Conservation (phyloP, 176 grass and related monocot species). For the Eleusine coracana region DNA sequence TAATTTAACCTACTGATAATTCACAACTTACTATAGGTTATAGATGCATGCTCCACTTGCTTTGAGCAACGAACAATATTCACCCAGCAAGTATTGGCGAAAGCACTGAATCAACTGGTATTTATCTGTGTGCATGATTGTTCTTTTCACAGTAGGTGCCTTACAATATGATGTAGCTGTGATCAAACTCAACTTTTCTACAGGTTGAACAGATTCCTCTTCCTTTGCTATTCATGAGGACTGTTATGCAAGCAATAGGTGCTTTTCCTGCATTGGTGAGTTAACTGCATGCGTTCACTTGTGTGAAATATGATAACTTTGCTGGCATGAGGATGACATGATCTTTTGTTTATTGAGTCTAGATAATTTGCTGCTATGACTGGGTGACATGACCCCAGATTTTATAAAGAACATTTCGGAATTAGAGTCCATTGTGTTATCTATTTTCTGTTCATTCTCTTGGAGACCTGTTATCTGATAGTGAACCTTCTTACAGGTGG, state of each 20-base stretch:
- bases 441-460: not conserved
- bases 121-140: slow-evolving; percentile 38
- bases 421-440: slow-evolving; percentile 2
- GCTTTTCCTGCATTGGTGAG: slow-evolving; percentile 89
- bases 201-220: slow-evolving; percentile 99
- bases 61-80: slow-evolving; percentile 84
- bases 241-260: slow-evolving; percentile 89
- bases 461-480: slow-evolving; percentile 22
- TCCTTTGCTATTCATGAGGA: slow-evolving; percentile 97
- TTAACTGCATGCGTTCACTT: slow-evolving; percentile 20
- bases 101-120: slow-evolving; percentile 92
- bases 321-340: slow-evolving; percentile 19
- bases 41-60: slow-evolving; percentile 86
- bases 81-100: slow-evolving; percentile 93
- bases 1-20: slow-evolving; percentile 24
- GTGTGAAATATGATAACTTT: slow-evolving; percentile 8
- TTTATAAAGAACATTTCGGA: slow-evolving; percentile 19
- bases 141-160: slow-evolving; percentile 6
- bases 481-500: slow-evolving; percentile 57
- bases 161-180: not conserved
- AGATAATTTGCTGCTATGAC: slow-evolving; percentile 12
- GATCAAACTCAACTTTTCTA: slow-evolving; percentile 32
- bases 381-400: not conserved
- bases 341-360: slow-evolving; percentile 28
- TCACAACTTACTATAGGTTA: slow-evolving; percentile 65